Conservation (phyloP, 1,284 basidiomycete genomes). For the Apiotrichum akiyoshidainum region DNA sequence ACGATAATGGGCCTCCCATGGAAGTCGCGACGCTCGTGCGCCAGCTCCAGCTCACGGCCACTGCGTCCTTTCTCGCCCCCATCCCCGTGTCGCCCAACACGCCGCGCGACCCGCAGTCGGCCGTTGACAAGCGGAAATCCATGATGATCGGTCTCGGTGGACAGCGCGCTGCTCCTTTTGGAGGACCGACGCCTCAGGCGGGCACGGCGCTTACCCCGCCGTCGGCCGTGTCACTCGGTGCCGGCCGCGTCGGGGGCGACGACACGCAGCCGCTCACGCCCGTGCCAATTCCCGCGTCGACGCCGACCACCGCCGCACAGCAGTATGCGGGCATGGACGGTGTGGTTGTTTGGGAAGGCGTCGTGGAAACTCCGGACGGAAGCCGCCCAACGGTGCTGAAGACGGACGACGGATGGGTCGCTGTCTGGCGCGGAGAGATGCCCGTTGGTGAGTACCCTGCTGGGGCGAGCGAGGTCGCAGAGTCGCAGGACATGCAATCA, state of each 20-base stretch:
- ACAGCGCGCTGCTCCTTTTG: background rate
- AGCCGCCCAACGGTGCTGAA: constrained; percentile 54
- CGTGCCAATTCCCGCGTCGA: constrained; percentile 52
- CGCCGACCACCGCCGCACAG: constrained; percentile 57
- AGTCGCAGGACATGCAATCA: background rate
- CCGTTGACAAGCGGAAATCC: background rate
- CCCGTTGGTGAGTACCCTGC: constrained; percentile 65
- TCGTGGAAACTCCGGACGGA: constrained; percentile 34
- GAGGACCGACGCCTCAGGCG: background rate
- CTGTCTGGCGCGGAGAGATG: constrained; percentile 68
- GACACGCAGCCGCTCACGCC: background rate
- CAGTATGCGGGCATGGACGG: constrained; percentile 72
- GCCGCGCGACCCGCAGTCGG: background rate
- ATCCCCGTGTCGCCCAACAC: constrained; percentile 7
- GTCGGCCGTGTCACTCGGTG: too few species aligned
- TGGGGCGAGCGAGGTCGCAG: too few species aligned
- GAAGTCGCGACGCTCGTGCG: too few species aligned
- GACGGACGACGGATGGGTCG: constrained; percentile 65
- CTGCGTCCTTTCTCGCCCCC: constrained; percentile 73
- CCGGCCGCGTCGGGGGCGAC: background rate
- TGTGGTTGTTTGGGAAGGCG: constrained; percentile 59
- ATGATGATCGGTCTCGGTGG: background rate
- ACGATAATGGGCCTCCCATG: background rate
- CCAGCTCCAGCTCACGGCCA: constrained; percentile 63
- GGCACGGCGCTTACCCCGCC: background rate